phyloP scores from a whole-genome alignment of 2,329 filamentous ascomycete species.

The Alternaria viburni region DNA sequence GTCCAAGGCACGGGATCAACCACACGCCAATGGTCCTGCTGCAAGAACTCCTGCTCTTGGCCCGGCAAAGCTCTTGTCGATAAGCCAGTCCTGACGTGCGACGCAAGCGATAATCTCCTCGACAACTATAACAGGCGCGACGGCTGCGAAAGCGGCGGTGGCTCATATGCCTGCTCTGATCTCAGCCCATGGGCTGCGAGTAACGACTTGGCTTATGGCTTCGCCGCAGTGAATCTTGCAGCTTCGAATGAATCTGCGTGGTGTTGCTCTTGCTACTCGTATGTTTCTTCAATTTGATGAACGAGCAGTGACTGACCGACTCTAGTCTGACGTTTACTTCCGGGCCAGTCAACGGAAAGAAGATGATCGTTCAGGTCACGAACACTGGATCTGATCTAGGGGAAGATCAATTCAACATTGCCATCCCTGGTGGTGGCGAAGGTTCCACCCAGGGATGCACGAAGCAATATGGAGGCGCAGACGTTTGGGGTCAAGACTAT shows the following conservation, averaged over 20 bases:
- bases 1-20: conserved; percentile 24
- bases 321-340: conserved; percentile 62
- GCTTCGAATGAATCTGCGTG: conserved; percentile 62
- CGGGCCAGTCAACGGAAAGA: conserved; percentile 63
- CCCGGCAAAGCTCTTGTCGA: conserved; percentile 59
- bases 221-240: conserved; percentile 65
- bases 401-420: conserved; percentile 45
- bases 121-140: conserved; percentile 51
- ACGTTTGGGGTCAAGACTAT: conserved; percentile 64
- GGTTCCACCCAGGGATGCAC: conserved; percentile 50
- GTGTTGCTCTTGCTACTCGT: conserved; percentile 71
- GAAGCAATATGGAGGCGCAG: conserved; percentile 53
- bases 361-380: conserved; percentile 68
- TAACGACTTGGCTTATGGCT: conserved; percentile 64
- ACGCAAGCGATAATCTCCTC: conserved; percentile 60
- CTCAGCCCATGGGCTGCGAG: conserved; percentile 66
- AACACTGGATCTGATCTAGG: conserved; percentile 59
- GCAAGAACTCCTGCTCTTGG: conserved; percentile 61
- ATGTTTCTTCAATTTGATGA: background rate
- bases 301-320: conserved; percentile 2
- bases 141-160: conserved; percentile 59
- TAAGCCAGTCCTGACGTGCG: conserved; percentile 58
- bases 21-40: conserved; percentile 29
- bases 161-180: conserved; percentile 61
- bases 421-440: conserved; percentile 46